Percentiles rank a stretch among this genome's conserved stretches.
Evolutionary conservation across 192 early-diverging fungal species (phyloP).

Genomic region (Paraglomus brasilianum): DNA sequence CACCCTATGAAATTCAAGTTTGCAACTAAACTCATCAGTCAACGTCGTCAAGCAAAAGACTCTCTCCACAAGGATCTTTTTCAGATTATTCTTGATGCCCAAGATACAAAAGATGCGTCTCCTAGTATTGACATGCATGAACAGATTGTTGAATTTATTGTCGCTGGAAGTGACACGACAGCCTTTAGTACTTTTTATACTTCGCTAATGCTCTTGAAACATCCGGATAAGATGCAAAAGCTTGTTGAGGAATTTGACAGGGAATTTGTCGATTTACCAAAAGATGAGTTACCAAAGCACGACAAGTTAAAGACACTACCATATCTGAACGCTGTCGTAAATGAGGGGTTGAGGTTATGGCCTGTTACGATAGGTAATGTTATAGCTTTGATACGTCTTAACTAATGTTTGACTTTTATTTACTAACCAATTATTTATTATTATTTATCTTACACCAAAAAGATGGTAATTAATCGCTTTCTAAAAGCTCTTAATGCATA

Average conservation of each 20-base stretch:
- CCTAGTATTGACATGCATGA: conserved; percentile 28
- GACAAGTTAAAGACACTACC: conserved; percentile 37
- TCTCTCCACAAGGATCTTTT: conserved; percentile 34
- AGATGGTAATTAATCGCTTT: background rate
- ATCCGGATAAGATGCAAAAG: conserved; percentile 24
- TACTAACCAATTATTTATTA: background rate
- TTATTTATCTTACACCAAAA: background rate
- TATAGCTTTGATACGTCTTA: background rate
- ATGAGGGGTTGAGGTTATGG: conserved; percentile 38
- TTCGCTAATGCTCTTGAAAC: conserved; percentile 24
- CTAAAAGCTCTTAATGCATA: background rate
- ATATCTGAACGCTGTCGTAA: conserved; percentile 44
- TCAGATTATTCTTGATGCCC: conserved; percentile 38
- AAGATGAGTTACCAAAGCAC: conserved; percentile 26
- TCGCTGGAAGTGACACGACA: conserved; percentile 35
- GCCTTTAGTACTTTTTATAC: conserved; percentile 32
- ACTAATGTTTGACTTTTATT: background rate
- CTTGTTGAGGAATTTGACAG: conserved; percentile 32
- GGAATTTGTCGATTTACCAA: background rate
- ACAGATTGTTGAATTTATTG: conserved; percentile 29
- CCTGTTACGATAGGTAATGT: conserved; percentile 31
- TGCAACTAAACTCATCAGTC: background rate
- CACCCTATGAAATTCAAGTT: background rate
- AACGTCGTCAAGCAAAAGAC: background rate
- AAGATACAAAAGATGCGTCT: conserved; percentile 28